phyloP scores from a whole-genome alignment of 345 rosid genomes.

The Arabidopsis thaliana region DNA sequence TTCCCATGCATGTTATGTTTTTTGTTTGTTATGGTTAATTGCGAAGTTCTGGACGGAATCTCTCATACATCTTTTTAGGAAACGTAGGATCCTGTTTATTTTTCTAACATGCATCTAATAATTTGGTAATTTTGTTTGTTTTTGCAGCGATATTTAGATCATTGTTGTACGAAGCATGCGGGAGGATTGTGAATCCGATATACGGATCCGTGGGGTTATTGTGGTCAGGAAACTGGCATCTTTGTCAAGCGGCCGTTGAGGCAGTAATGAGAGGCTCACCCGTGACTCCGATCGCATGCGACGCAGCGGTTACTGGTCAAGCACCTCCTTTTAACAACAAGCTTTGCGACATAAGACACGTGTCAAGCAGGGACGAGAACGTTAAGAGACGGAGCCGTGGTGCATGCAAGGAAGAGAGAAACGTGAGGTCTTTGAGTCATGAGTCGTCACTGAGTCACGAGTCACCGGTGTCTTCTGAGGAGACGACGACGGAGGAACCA shows the following conservation, averaged over 20 bases:
- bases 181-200: conserved; percentile 94
- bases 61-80: neutral
- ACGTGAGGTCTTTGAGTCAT: conserved; percentile 59
- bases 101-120: conserved; percentile 16
- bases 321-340: conserved; percentile 70
- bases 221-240: conserved; percentile 96
- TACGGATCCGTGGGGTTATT: conserved; percentile 93
- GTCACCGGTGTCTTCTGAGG: conserved; percentile 68
- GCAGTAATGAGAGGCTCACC: conserved; percentile 89
- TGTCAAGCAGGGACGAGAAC: conserved; percentile 70
- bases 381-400: conserved; percentile 48
- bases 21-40: neutral
- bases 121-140: neutral
- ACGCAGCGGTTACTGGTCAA: conserved; percentile 68
- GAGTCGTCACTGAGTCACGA: conserved; percentile 92
- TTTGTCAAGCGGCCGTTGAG: conserved; percentile 95
- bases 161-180: conserved; percentile 95
- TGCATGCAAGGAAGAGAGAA: conserved; percentile 43
- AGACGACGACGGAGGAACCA: conserved; percentile 59
- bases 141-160: conserved; percentile 87
- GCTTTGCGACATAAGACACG: conserved; percentile 86
- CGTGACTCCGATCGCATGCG: conserved; percentile 72
- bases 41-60: neutral
- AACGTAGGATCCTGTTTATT: neutral
- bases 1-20: neutral